A percentile compares a stretch with the other conserved stretches of the same genome.
Evolutionary conservation across 2,329 filamentous ascomycete species (phyloP).

Genomic region (Claviceps sp.): DNA sequence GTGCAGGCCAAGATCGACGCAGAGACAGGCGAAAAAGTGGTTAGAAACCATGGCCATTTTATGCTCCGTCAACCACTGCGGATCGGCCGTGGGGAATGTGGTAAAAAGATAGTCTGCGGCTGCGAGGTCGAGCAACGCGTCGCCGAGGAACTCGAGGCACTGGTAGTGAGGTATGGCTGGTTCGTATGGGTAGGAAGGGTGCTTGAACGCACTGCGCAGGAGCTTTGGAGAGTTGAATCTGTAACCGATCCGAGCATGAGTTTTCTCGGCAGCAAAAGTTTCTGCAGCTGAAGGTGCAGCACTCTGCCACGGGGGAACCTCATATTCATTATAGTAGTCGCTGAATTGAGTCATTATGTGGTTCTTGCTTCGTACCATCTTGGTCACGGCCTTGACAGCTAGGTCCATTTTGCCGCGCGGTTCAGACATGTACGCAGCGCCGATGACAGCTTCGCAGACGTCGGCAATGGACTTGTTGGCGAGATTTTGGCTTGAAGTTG

Average conservation of each 20-base stretch:
- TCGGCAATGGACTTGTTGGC: constrained; percentile 87
- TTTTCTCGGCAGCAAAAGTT: constrained; percentile 48
- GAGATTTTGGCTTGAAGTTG: constrained; percentile 45
- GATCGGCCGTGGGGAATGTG: constrained; percentile 63
- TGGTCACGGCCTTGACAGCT: constrained; percentile 50
- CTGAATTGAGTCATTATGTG: constrained; percentile 57
- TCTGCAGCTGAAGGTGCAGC: constrained; percentile 51
- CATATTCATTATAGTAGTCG: constrained; percentile 62
- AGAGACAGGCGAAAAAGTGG: constrained; percentile 75
- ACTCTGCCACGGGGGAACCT: constrained; percentile 57
- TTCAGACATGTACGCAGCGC: constrained; percentile 55
- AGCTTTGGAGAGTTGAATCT: constrained; percentile 63
- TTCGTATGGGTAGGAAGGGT: constrained; percentile 75
- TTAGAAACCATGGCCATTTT: constrained; percentile 99
- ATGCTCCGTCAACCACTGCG: constrained; percentile 95
- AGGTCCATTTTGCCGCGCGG: constrained; percentile 33
- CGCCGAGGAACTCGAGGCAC: constrained; percentile 81
- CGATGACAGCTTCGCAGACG: constrained; percentile 88
- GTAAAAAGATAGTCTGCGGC: constrained; percentile 74
- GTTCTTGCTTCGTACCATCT: constrained; percentile 53
- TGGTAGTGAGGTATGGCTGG: constrained; percentile 70
- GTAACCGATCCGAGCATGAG: constrained; percentile 45
- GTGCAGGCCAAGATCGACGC: constrained; percentile 66
- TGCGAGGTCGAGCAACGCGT: constrained; percentile 75
- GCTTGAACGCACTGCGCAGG: constrained; percentile 72